phyloP scores from a whole-genome alignment of 164 flowering plant species.

The Cinnamomum micranthum region DNA sequence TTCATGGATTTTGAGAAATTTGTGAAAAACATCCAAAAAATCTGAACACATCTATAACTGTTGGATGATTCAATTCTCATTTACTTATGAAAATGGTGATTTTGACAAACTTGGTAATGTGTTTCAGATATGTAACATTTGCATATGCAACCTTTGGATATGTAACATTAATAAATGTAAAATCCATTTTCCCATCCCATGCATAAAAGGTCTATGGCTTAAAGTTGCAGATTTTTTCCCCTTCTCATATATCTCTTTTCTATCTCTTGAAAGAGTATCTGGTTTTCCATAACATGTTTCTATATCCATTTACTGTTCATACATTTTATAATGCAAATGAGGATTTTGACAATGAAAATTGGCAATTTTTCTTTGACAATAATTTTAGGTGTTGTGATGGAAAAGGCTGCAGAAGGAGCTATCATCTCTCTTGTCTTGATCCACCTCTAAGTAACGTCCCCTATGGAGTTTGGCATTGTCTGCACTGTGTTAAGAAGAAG shows the following conservation, averaged over 20 bases:
- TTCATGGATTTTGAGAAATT: no score
- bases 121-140: no score
- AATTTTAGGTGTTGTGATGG: slow-evolving; percentile 54
- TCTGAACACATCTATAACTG: no score
- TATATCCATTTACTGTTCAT: neutral
- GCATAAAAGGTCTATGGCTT: neutral
- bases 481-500: slow-evolving; percentile 46
- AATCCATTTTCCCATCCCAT: no score
- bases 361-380: neutral
- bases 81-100: no score
- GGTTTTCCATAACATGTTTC: neutral
- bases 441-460: slow-evolving; percentile 41
- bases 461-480: slow-evolving; percentile 50
- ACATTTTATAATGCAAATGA: neutral
- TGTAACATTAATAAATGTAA: no score
- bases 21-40: no score
- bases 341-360: neutral
- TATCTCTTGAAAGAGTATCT: neutral
- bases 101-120: no score
- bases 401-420: slow-evolving; percentile 46
- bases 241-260: neutral
- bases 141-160: no score
- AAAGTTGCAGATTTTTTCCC: neutral
- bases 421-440: slow-evolving; percentile 51
- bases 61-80: no score